phyloP scores from a whole-genome alignment of 176 grass and related monocot species.

The Triticum aestivum region IWGSC_CS_RefSeq_v2.1 NC_057813.1:596279469-596279968 shows the following conservation, averaged over 20 bases:
- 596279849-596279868: background rate
- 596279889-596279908: too few species aligned
- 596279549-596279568: background rate
- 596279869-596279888: too few species aligned
- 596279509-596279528: constrained; percentile 10
- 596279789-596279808: background rate
- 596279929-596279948: background rate
- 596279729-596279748: background rate
- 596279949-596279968: background rate
- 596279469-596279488: background rate
- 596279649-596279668: constrained; percentile 3
- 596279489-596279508: constrained; percentile 18
- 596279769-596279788: constrained; percentile 1
- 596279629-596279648: background rate
- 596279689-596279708: background rate
- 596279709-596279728: background rate
- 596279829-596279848: background rate
- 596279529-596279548: background rate
- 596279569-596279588: background rate
- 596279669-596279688: background rate
- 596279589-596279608: background rate
- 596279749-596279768: constrained; percentile 5
- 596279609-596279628: background rate
- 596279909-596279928: background rate
- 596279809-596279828: background rate